Conservation (phyloP, 2,329 filamentous ascomycete genomes). For the Aspergillus unguis region DNA sequence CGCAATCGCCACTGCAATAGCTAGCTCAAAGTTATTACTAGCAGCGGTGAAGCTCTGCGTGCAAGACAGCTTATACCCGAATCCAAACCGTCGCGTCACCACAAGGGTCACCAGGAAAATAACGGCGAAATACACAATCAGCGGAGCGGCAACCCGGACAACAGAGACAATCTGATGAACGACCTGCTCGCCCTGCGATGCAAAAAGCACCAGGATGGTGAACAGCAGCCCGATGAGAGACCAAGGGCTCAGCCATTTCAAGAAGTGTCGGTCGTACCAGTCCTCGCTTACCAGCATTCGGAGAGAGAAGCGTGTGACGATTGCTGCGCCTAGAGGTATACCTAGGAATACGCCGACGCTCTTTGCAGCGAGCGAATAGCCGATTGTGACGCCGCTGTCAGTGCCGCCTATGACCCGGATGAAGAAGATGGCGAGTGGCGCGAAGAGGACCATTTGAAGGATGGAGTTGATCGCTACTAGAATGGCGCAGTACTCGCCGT, state of each 20-base stretch:
- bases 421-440: constrained; percentile 66
- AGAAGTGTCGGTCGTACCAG: constrained; percentile 67
- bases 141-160: constrained; percentile 72
- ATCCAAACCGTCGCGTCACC: constrained; percentile 63
- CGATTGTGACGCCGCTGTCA: constrained; percentile 42
- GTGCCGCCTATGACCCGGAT: constrained; percentile 63
- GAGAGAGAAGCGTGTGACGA: constrained; percentile 68
- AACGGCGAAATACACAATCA: constrained; percentile 75
- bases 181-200: constrained; percentile 71
- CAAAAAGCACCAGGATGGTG: constrained; percentile 83
- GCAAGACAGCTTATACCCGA: constrained; percentile 65
- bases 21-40: constrained; percentile 91
- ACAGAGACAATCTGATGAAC: constrained; percentile 82
- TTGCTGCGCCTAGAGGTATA: constrained; percentile 74
- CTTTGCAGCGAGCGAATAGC: constrained; percentile 68
- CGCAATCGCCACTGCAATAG: constrained; percentile 82
- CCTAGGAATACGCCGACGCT: constrained; percentile 82
- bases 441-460: constrained; percentile 70
- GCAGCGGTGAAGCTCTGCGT: constrained; percentile 87
- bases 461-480: constrained; percentile 73
- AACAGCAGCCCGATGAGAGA: constrained; percentile 81
- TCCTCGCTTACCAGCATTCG: constrained; percentile 52
- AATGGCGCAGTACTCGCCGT: constrained; percentile 78
- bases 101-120: constrained; percentile 70
- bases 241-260: constrained; percentile 68